phyloP scores from a whole-genome alignment of 2,329 filamentous ascomycete genomes.

The Penicillium rolfsii region DNA sequence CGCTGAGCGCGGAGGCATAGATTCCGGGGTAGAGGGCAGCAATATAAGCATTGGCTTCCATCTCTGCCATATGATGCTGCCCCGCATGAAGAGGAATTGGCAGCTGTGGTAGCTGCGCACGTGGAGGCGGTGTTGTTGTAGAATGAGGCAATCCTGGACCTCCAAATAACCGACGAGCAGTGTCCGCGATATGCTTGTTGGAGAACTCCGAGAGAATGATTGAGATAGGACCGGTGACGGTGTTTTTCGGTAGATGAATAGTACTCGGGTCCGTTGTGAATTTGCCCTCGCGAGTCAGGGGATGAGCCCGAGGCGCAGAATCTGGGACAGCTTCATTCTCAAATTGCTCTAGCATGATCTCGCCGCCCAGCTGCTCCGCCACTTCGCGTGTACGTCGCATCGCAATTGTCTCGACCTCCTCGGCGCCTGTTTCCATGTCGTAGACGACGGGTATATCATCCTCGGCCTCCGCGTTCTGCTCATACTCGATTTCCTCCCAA shows the following conservation, averaged over 20 bases:
- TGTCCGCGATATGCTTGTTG: conserved; percentile 72
- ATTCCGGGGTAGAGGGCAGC: conserved; percentile 64
- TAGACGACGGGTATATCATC: conserved; percentile 34
- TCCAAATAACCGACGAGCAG: conserved; percentile 75
- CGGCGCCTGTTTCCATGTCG: conserved; percentile 34
- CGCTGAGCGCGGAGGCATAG: conserved; percentile 61
- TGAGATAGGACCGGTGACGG: conserved; percentile 71
- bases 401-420: conserved; percentile 35
- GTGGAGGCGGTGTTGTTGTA: conserved; percentile 66
- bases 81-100: conserved; percentile 61
- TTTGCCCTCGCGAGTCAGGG: conserved; percentile 72
- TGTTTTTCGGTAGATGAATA: conserved; percentile 70
- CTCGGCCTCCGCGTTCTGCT: conserved; percentile 22
- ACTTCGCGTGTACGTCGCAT: conserved; percentile 44
- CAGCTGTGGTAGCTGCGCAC: conserved; percentile 55
- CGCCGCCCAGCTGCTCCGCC: conserved; percentile 44
- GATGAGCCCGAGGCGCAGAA: conserved; percentile 66
- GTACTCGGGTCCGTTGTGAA: conserved; percentile 75
- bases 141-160: conserved; percentile 76
- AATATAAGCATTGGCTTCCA: conserved; percentile 64
- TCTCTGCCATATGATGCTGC: conserved; percentile 61
- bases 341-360: conserved; percentile 50
- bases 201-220: conserved; percentile 69
- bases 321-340: conserved; percentile 45
- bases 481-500: conserved; percentile 41